These are phyloP conservation scores for Cymbopogon flexuosus DNA, from an alignment of 202 grass and related monocot genomes.

Conservation along the genomic window DNA sequence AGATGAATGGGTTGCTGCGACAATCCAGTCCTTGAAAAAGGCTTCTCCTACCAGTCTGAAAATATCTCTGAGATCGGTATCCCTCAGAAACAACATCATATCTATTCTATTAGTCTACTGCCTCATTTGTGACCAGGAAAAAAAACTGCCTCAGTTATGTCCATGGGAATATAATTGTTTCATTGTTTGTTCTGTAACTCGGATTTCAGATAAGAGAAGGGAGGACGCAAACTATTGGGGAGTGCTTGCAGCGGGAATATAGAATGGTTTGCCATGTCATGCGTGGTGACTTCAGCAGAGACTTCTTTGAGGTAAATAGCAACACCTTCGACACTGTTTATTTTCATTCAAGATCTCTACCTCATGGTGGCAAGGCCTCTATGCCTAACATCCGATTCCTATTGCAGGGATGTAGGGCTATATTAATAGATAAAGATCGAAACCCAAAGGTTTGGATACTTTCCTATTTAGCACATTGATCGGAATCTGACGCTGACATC, in stretches of 20 bases:
- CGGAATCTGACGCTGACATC: not conserved
- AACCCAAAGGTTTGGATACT: slow-evolving; percentile 65
- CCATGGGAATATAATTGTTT: not conserved
- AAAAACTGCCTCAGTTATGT: not conserved
- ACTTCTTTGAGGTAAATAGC: slow-evolving; percentile 86
- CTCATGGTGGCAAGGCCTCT: not conserved
- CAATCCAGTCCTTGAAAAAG: slow-evolving; percentile 71
- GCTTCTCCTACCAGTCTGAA: slow-evolving; percentile 94
- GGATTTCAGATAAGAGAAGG: slow-evolving; percentile 83
- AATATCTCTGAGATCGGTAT: slow-evolving; percentile 88
- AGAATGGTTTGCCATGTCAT: slow-evolving; percentile 91
- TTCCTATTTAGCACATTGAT: not conserved
- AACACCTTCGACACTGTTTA: not conserved
- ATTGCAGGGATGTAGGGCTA: slow-evolving; percentile 86
- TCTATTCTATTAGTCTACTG: not conserved
- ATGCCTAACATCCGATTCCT: slow-evolving; percentile 24
- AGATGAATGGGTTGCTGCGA: slow-evolving; percentile 56
- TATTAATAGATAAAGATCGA: slow-evolving; percentile 80
- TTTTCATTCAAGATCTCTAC: not conserved
- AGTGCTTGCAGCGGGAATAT: slow-evolving; percentile 86
- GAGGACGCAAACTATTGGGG: slow-evolving; percentile 58
- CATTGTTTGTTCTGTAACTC: not conserved
- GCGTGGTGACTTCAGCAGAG: slow-evolving; percentile 79
- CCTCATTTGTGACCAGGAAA: not conserved
- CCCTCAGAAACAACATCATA: slow-evolving; percentile 13